Conservation (phyloP, 2,329 filamentous ascomycete species). For the Thielaviopsis punctulata region DNA sequence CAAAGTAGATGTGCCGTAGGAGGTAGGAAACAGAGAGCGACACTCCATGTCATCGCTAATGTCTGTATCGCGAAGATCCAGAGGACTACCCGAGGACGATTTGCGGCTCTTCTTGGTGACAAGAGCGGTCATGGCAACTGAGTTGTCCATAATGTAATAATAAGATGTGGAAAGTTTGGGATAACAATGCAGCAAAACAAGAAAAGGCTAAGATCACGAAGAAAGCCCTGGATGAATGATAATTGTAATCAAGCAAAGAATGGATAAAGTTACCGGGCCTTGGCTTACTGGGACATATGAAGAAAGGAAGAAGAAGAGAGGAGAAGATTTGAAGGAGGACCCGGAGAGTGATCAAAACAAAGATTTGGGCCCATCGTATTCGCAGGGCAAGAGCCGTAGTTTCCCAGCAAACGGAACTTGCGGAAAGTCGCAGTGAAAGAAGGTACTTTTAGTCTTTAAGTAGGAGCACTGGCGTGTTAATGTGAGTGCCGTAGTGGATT, state of each 20-base stretch:
- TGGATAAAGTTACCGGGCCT: not conserved
- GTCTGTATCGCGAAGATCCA: slow-evolving; percentile 11
- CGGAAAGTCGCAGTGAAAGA: too few species aligned
- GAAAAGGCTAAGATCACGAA: too few species aligned
- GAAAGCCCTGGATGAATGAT: slow-evolving; percentile 5
- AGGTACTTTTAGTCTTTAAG: too few species aligned
- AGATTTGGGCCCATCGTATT: too few species aligned
- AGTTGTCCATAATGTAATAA: not conserved
- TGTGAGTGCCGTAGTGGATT: too few species aligned
- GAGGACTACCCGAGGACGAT: slow-evolving; percentile 7
- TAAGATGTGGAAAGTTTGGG: not conserved
- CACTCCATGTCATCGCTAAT: slow-evolving; percentile 11
- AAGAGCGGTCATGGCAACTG: slow-evolving; percentile 1
- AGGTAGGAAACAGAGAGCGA: slow-evolving; percentile 9
- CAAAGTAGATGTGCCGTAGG: slow-evolving; percentile 8
- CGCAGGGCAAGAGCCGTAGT: too few species aligned
- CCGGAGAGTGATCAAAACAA: not conserved
- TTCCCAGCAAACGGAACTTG: too few species aligned
- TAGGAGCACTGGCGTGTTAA: too few species aligned
- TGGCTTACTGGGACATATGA: not conserved
- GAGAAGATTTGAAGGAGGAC: not conserved
- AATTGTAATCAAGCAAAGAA: slow-evolving; percentile 2
- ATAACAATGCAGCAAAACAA: not conserved
- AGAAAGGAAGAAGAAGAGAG: not conserved
- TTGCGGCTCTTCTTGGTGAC: slow-evolving; percentile 5